Evolutionary conservation across 1,284 basidiomycete species (phyloP).

Genomic region (Cryptococcus jaspeensis): DNA sequence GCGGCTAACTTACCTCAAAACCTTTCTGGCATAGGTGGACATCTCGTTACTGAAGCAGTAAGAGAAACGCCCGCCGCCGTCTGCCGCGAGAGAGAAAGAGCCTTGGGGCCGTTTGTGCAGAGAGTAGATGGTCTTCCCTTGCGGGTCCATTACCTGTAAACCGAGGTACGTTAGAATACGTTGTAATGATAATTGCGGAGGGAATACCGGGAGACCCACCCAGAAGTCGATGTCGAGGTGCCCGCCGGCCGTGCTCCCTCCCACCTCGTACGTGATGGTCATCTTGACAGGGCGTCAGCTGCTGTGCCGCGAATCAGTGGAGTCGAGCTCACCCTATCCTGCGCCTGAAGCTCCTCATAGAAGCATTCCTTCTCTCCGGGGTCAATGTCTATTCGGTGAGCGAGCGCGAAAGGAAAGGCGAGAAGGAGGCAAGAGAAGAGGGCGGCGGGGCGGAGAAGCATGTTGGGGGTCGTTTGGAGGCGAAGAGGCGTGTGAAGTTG

Average conservation of each 20-base stretch:
- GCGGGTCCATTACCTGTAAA: constrained; percentile 74
- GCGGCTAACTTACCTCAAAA: constrained; percentile 68
- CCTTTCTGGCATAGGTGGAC: constrained; percentile 91
- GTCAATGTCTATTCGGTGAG: constrained; percentile 58
- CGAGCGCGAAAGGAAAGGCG: constrained; percentile 30
- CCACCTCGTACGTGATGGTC: constrained; percentile 99
- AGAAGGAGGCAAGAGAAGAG: constrained; percentile 18
- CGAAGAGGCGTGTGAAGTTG: no score
- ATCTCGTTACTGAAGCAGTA: constrained; percentile 99
- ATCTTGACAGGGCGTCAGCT: constrained; percentile 61
- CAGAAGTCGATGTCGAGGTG: constrained; percentile 96
- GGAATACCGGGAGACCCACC: constrained; percentile 56
- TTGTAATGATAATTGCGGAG: neutral
- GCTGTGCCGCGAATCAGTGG: neutral
- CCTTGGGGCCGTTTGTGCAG: constrained; percentile 87
- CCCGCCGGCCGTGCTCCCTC: constrained; percentile 68
- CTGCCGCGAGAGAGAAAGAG: constrained; percentile 80
- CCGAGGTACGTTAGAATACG: neutral
- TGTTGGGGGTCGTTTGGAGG: neutral
- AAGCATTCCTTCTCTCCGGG: constrained; percentile 92
- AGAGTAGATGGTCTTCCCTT: constrained; percentile 66
- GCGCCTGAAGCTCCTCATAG: constrained; percentile 92
- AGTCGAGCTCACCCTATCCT: constrained; percentile 72
- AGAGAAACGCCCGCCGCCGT: constrained; percentile 80
- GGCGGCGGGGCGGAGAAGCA: constrained; percentile 10